phyloP scores from a whole-genome alignment of 2,329 filamentous ascomycete genomes.

The Metarhizium guizhouense region DNA sequence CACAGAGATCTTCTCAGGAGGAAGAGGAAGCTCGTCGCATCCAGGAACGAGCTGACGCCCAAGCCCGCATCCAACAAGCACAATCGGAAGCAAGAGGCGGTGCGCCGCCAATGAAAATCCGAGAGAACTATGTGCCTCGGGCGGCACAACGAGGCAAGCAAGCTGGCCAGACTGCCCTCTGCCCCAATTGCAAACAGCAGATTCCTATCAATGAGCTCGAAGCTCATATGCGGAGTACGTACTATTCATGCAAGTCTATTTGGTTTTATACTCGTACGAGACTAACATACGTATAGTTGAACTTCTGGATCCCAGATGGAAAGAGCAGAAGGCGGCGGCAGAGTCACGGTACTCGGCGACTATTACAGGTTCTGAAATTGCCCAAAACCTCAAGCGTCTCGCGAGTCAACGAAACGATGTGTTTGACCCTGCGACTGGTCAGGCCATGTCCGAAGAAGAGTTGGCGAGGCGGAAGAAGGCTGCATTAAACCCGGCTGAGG shows the following conservation, averaged over 20 bases:
- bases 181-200: slow-evolving; percentile 87
- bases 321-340: slow-evolving; percentile 85
- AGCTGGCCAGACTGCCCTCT: slow-evolving; percentile 63
- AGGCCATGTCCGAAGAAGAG: slow-evolving; percentile 64
- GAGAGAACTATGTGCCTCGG: slow-evolving; percentile 84
- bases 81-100: slow-evolving; percentile 68
- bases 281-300: slow-evolving; percentile 50
- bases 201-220: slow-evolving; percentile 83
- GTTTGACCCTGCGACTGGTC: slow-evolving; percentile 66
- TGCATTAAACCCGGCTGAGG: slow-evolving; percentile 56
- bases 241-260: neutral
- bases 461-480: slow-evolving; percentile 66
- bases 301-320: slow-evolving; percentile 87
- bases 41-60: slow-evolving; percentile 51
- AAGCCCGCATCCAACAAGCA: slow-evolving; percentile 61
- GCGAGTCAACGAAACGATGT: slow-evolving; percentile 82
- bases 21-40: slow-evolving; percentile 57
- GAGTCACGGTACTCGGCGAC: slow-evolving; percentile 81
- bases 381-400: slow-evolving; percentile 90
- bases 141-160: slow-evolving; percentile 64
- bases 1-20: slow-evolving; percentile 35
- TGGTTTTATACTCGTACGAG: neutral
- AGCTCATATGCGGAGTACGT: slow-evolving; percentile 78
- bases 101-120: slow-evolving; percentile 73
- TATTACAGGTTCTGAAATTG: slow-evolving; percentile 75